Percentiles rank a stretch among this genome's conserved stretches.
These are phyloP conservation scores for Globisporangium camurandrum DNA, from an alignment of 352 stramenopile genomes.

Conservation along the genomic window DNA sequence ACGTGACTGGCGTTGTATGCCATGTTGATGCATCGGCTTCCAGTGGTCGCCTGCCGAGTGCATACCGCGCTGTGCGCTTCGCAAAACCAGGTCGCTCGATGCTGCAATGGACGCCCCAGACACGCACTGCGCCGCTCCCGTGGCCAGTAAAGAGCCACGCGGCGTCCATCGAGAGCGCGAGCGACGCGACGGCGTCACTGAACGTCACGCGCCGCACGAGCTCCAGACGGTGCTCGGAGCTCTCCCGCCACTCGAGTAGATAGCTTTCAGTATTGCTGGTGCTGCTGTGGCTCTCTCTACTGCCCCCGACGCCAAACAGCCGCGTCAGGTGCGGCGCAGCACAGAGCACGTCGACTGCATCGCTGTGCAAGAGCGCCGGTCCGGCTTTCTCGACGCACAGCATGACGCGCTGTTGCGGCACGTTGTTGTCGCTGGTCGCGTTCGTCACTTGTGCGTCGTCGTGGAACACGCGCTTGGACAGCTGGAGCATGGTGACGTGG, in stretches of 20 bases:
- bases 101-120: slow-evolving; percentile 34
- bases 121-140: slow-evolving; percentile 26
- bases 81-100: not conserved
- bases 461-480: slow-evolving; percentile 34
- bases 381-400: slow-evolving; percentile 44
- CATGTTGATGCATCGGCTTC: slow-evolving; percentile 3
- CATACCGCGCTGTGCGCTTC: not conserved
- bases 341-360: slow-evolving; percentile 28
- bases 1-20: slow-evolving; percentile 5
- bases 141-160: slow-evolving; percentile 54
- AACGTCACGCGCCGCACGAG: slow-evolving; percentile 21
- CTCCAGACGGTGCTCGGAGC: slow-evolving; percentile 10
- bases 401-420: slow-evolving; percentile 19
- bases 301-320: slow-evolving; percentile 31
- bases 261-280: slow-evolving; percentile 12
- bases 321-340: slow-evolving; percentile 14
- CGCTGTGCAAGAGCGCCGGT: slow-evolving; percentile 25
- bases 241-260: slow-evolving; percentile 27
- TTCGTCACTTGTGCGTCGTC: not conserved
- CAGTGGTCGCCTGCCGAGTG: slow-evolving; percentile 5
- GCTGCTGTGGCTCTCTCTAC: slow-evolving; percentile 1
- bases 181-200: slow-evolving; percentile 22
- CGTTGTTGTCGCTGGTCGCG: not conserved
- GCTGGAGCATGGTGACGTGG: slow-evolving; percentile 38
- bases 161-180: slow-evolving; percentile 26